Conservation (phyloP, 1,284 basidiomycete species). For the Cutaneotrichosporon cavernicola region DNA sequence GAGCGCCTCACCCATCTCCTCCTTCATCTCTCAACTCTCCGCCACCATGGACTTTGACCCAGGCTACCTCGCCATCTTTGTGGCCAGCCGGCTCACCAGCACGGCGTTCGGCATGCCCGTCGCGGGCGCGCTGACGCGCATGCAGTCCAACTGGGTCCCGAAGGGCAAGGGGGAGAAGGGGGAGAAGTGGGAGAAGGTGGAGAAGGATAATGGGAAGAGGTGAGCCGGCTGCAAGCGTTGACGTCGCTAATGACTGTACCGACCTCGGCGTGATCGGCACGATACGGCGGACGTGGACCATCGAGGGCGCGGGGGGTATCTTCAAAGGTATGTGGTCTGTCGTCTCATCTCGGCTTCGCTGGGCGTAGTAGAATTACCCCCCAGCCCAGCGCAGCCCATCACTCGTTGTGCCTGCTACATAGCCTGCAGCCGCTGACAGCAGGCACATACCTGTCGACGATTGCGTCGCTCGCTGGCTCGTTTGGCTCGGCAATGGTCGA, state of each 20-base stretch:
- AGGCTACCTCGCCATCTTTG: not conserved
- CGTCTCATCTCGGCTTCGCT: too few relatives aligned
- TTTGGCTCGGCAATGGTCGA: not conserved
- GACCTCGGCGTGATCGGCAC: constrained; percentile 57
- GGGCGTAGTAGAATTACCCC: too few relatives aligned
- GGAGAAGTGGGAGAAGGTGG: constrained; percentile 15
- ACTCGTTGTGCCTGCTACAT: not conserved
- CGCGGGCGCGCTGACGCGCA: constrained; percentile 35
- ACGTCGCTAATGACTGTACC: not conserved
- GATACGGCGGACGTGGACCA: constrained; percentile 66
- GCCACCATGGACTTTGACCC: not conserved
- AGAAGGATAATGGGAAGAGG: not conserved
- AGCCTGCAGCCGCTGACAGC: not conserved
- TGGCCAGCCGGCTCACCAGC: not conserved
- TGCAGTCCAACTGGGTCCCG: constrained; percentile 55
- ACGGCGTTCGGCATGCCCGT: not conserved
- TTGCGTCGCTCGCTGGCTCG: not conserved
- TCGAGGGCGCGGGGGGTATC: constrained; percentile 76
- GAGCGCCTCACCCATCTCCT: too few relatives aligned
- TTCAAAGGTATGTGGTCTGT: constrained; percentile 66
- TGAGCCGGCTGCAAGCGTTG: not conserved
- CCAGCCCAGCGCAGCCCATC: too few relatives aligned
- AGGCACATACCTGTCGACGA: not conserved
- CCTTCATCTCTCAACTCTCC: not conserved
- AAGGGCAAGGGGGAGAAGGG: constrained; percentile 70